Conservation (phyloP, 1,139 yeast genomes). For the Lodderomyces metapsilosis region DNA sequence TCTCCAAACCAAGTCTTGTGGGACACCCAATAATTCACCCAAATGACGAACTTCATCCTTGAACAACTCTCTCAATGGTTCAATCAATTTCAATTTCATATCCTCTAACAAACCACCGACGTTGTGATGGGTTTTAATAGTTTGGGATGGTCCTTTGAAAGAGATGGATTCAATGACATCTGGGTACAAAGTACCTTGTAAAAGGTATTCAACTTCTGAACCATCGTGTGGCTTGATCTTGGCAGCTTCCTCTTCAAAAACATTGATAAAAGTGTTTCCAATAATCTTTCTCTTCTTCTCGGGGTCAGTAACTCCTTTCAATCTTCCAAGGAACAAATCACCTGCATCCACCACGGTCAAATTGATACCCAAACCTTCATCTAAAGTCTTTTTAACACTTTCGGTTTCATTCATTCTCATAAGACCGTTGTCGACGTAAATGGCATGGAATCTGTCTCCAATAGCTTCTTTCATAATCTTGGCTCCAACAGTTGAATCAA, state of each 20-base stretch:
- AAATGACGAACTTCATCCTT: slow-evolving; percentile 97
- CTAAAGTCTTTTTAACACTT: slow-evolving; percentile 81
- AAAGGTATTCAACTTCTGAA: slow-evolving; percentile 84
- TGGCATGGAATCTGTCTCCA: slow-evolving; percentile 98
- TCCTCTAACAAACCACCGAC: slow-evolving; percentile 97
- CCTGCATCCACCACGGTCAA: slow-evolving; percentile 93
- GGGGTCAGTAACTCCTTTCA: slow-evolving; percentile 95
- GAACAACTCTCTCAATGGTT: slow-evolving; percentile 96
- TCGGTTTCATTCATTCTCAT: slow-evolving; percentile 93
- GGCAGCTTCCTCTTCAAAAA: slow-evolving; percentile 94
- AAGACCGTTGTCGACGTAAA: slow-evolving; percentile 96
- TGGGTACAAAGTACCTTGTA: slow-evolving; percentile 98
- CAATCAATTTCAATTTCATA: slow-evolving; percentile 97
- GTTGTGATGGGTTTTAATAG: slow-evolving; percentile 98
- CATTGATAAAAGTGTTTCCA: slow-evolving; percentile 96
- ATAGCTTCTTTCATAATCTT: slow-evolving; percentile 97
- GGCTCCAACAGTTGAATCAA: slow-evolving; percentile 98
- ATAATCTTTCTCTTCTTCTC: slow-evolving; percentile 98
- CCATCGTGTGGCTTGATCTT: slow-evolving; percentile 88
- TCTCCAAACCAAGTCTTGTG: slow-evolving; percentile 98
- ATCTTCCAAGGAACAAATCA: slow-evolving; percentile 79
- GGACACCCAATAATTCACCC: slow-evolving; percentile 93
- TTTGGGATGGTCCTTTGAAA: slow-evolving; percentile 99
- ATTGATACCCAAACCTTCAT: slow-evolving; percentile 92
- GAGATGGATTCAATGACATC: slow-evolving; percentile 98